These are phyloP conservation scores for Orbilia brochopaga DNA, from an alignment of 2,329 filamentous ascomycete species.

Conservation along the genomic window DNA sequence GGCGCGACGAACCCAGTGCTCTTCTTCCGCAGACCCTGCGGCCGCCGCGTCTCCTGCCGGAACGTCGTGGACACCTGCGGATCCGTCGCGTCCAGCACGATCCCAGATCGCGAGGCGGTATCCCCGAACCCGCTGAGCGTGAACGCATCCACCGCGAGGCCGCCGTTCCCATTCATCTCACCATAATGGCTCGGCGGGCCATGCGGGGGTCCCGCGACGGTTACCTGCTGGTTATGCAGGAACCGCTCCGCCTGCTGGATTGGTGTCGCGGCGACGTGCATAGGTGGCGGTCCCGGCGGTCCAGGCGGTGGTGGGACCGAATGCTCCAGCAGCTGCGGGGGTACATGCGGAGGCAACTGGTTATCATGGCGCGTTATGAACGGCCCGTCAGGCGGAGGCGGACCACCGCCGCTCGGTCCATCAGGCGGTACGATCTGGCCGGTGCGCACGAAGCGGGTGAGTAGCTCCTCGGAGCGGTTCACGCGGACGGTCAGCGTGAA, in stretches of 20 bases:
- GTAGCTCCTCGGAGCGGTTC: conserved; percentile 8
- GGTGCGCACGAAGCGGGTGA: conserved; percentile 17
- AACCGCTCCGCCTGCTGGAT: conserved; percentile 45
- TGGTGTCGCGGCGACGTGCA: conserved; percentile 30
- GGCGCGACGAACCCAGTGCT: conserved; percentile 64
- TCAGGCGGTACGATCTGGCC: conserved; percentile 11
- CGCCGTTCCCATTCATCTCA: conserved; percentile 39
- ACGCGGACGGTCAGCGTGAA: conserved; percentile 6
- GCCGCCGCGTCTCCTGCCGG: conserved; percentile 35
- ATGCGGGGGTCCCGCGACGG: conserved; percentile 1
- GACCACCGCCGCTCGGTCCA: neutral
- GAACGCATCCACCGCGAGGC: neutral
- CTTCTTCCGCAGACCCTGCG: conserved; percentile 55
- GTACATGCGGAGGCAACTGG: conserved; percentile 4
- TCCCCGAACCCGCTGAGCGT: conserved; percentile 45
- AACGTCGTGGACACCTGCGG: conserved; percentile 47
- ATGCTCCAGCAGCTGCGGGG: conserved; percentile 16
- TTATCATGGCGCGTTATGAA: conserved; percentile 13
- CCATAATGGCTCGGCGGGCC: conserved; percentile 14
- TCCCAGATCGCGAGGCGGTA: conserved; percentile 37
- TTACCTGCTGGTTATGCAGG: conserved; percentile 20
- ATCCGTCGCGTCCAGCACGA: conserved; percentile 41
- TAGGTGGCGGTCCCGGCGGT: neutral
- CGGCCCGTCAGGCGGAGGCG: neutral
- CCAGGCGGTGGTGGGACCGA: conserved; percentile 9